Conservation (phyloP, 345 rosid genomes). For the Cardamine occulta region DNA sequence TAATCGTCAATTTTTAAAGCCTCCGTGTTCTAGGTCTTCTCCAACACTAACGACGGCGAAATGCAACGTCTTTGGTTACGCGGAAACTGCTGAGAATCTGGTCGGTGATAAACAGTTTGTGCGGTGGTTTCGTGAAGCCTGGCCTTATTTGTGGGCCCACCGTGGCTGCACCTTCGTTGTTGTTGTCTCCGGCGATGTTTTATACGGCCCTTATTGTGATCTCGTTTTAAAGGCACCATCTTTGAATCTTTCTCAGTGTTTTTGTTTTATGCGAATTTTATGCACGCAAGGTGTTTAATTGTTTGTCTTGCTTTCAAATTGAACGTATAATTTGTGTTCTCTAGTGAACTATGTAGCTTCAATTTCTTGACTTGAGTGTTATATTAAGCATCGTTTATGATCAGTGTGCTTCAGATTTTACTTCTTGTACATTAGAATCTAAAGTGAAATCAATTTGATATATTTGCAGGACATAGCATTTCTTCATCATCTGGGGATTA, state of each 20-base stretch:
- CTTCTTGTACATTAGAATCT: background rate
- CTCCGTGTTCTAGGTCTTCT: background rate
- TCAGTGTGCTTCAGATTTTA: background rate
- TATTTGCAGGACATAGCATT: conserved; percentile 85
- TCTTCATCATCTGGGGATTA: conserved; percentile 86
- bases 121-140: conserved; percentile 92
- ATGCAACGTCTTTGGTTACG: conserved; percentile 46
- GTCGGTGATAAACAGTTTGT: conserved; percentile 73
- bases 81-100: conserved; percentile 43
- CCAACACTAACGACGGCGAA: background rate
- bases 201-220: conserved; percentile 60
- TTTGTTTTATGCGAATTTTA: background rate
- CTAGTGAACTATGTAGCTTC: background rate
- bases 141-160: conserved; percentile 91
- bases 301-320: background rate
- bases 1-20: conserved; percentile 2
- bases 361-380: conserved; percentile 13
- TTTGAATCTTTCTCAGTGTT: background rate
- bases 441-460: background rate
- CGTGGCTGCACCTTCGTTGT: conserved; percentile 78
- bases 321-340: background rate
- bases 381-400: background rate
- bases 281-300: conserved; percentile 29
- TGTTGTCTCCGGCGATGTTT: conserved; percentile 71
- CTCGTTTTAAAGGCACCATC: conserved; percentile 69